These are phyloP conservation scores for Talaromyces amestolkiae DNA, from an alignment of 2,329 filamentous ascomycete genomes.

Conservation along the genomic window DNA sequence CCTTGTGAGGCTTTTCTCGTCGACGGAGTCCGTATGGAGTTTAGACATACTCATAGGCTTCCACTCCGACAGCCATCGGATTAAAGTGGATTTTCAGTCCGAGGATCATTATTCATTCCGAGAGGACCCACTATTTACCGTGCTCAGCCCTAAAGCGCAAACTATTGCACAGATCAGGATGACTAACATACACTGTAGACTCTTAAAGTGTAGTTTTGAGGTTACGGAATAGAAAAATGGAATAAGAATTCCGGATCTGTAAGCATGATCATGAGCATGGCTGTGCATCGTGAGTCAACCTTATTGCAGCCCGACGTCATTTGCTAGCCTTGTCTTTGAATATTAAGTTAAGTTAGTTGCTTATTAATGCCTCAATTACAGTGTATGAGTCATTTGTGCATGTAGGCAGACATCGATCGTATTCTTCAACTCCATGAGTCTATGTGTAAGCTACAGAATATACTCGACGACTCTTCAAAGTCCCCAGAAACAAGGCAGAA, in stretches of 20 bases:
- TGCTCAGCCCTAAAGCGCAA: not conserved
- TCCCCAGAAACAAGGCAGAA: not conserved
- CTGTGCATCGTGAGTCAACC: constrained; percentile 1
- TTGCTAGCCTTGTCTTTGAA: not conserved
- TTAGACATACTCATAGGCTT: not conserved
- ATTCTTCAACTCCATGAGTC: not conserved
- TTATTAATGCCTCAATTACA: no score
- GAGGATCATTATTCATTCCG: not conserved
- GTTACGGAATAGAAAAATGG: not conserved
- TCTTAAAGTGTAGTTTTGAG: not conserved
- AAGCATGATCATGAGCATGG: not conserved
- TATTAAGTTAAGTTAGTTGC: no score
- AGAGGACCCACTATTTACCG: not conserved
- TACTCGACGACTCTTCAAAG: not conserved
- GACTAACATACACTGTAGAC: not conserved
- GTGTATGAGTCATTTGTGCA: not conserved
- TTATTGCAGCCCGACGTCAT: not conserved
- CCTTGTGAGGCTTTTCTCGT: not conserved
- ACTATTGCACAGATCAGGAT: constrained; percentile 1
- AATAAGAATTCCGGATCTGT: not conserved
- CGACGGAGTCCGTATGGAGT: not conserved
- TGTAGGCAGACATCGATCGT: not conserved
- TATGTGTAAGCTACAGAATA: not conserved
- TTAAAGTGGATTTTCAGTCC: not conserved
- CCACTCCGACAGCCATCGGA: not conserved